phyloP scores from a whole-genome alignment of 495 filamentous ascomycete species.

The Neurospora tetrasperma region DNA sequence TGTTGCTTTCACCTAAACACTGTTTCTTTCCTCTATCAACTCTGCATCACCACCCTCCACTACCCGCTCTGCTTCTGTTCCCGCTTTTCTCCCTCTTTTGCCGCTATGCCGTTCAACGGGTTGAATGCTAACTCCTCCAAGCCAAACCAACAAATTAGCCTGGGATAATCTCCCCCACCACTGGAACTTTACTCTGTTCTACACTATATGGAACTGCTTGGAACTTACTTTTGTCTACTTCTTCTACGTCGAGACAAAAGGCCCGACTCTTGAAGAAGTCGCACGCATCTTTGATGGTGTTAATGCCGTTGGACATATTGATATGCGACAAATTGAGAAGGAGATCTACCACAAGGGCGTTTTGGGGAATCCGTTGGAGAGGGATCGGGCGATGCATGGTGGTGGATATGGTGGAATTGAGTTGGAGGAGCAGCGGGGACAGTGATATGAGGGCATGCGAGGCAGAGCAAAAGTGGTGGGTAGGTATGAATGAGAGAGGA shows the following conservation, averaged over 20 bases:
- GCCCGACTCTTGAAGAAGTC: slow-evolving; percentile 55
- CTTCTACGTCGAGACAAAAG: slow-evolving; percentile 57
- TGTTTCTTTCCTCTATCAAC: neutral
- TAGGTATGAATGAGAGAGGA: neutral
- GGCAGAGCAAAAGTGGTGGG: neutral
- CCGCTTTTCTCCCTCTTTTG: neutral
- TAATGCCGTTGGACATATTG: slow-evolving; percentile 39
- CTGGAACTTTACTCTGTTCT: slow-evolving; percentile 55
- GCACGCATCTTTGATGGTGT: slow-evolving; percentile 50
- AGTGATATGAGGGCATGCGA: neutral
- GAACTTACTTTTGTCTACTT: slow-evolving; percentile 55
- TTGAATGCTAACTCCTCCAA: slow-evolving; percentile 19
- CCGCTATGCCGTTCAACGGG: neutral
- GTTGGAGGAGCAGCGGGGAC: neutral
- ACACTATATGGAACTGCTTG: slow-evolving; percentile 49
- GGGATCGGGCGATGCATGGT: slow-evolving; percentile 7
- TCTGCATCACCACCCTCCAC: neutral
- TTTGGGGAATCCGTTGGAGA: slow-evolving; percentile 20
- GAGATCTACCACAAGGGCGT: slow-evolving; percentile 28
- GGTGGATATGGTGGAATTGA: neutral
- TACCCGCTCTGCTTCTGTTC: neutral
- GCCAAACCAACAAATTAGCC: slow-evolving; percentile 52
- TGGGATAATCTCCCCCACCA: slow-evolving; percentile 43
- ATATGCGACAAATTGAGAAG: slow-evolving; percentile 38
- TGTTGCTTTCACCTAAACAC: neutral